Percentiles rank a stretch among this genome's conserved stretches.
Conservation (phyloP, 2,329 filamentous ascomycete genomes). For the Trichoderma hamatum region DNA sequence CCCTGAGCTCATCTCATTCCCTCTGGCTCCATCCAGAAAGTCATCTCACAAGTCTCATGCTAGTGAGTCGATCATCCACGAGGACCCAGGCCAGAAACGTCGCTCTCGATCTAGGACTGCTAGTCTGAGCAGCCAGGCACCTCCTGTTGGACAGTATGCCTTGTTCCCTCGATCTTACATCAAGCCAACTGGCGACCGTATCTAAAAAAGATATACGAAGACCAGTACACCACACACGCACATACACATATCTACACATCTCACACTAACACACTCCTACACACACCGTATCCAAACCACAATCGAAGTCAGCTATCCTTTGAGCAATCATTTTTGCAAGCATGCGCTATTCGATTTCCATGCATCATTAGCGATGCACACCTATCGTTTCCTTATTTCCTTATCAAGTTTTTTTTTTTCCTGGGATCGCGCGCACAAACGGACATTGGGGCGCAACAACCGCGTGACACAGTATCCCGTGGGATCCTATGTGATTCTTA, state of each 20-base stretch:
- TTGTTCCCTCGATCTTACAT: conserved; percentile 47
- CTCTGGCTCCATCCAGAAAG: conserved; percentile 33
- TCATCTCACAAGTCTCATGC: conserved; percentile 42
- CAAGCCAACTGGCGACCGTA: conserved; percentile 40
- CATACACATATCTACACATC: not conserved
- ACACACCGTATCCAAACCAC: not conserved
- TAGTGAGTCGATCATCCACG: conserved; percentile 43
- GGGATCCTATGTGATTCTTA: not conserved
- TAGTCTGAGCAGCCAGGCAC: conserved; percentile 47
- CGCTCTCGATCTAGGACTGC: conserved; percentile 51
- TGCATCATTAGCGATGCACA: conserved; percentile 18
- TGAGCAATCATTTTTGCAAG: conserved; percentile 4
- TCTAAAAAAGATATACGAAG: conserved; percentile 32
- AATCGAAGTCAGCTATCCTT: conserved; percentile 5
- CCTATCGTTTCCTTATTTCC: not conserved
- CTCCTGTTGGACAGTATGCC: conserved; percentile 52
- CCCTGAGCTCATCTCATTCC: conserved; percentile 41
- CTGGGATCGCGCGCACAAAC: not conserved
- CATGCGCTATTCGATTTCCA: conserved; percentile 19
- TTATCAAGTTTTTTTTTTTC: not conserved
- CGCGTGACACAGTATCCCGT: not conserved
- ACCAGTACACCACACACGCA: not conserved
- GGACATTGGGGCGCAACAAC: not conserved
- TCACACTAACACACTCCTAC: not conserved
- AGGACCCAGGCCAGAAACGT: conserved; percentile 35